These are phyloP conservation scores for Diaporthe humulicola DNA, from an alignment of 2,329 filamentous ascomycete species.

Conservation along the genomic window DNA sequence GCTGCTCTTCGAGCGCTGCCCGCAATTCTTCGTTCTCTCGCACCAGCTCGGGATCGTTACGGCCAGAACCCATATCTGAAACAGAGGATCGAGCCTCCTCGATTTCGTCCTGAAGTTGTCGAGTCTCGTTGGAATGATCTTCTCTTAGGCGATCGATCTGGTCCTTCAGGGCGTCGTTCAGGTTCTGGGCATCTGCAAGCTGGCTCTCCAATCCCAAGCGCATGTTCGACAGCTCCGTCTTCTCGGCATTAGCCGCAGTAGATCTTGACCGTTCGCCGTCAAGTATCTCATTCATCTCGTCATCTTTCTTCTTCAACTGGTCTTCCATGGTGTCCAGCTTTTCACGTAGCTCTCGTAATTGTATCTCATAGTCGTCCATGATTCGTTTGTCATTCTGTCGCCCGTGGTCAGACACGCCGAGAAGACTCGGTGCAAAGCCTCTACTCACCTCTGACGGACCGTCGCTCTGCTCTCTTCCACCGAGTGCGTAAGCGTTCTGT, in stretches of 20 bases:
- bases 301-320: slow-evolving; percentile 75
- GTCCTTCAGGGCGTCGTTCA: slow-evolving; percentile 84
- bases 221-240: slow-evolving; percentile 78
- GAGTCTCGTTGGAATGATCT: slow-evolving; percentile 75
- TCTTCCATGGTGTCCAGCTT: slow-evolving; percentile 81
- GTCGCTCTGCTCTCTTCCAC: slow-evolving; percentile 46
- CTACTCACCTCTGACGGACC: slow-evolving; percentile 55
- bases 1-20: slow-evolving; percentile 77
- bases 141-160: slow-evolving; percentile 82
- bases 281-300: slow-evolving; percentile 72
- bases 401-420: slow-evolving; percentile 1
- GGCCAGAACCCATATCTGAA: slow-evolving; percentile 43
- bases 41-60: slow-evolving; percentile 68
- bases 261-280: slow-evolving; percentile 70
- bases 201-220: slow-evolving; percentile 78
- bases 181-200: slow-evolving; percentile 78
- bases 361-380: slow-evolving; percentile 83
- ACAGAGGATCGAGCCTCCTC: slow-evolving; percentile 61
- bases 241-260: slow-evolving; percentile 70
- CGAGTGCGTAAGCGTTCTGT: slow-evolving; percentile 68
- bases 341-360: slow-evolving; percentile 80
- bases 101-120: slow-evolving; percentile 74
- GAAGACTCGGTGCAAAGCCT: not conserved
- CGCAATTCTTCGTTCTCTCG: slow-evolving; percentile 79
- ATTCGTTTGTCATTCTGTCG: slow-evolving; percentile 75